These are phyloP conservation scores for Colletotrichum liriopes DNA, from an alignment of 2,329 filamentous ascomycete species.

Conservation along the genomic window DNA sequence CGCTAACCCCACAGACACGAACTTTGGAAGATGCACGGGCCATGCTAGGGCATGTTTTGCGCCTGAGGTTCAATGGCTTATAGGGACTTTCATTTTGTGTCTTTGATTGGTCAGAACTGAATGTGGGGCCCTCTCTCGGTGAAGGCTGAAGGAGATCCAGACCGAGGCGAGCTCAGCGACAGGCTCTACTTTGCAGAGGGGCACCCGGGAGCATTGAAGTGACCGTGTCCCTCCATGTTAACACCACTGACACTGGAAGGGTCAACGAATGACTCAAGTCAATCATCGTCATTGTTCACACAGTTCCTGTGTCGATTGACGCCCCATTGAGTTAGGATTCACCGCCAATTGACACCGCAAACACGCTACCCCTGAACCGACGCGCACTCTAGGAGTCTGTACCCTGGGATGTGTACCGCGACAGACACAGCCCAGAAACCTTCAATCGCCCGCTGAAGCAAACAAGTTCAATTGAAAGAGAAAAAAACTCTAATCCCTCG, in stretches of 20 bases:
- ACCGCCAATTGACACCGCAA: neutral
- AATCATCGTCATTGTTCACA: no score
- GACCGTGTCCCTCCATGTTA: neutral
- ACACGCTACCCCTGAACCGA: no score
- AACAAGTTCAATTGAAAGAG: neutral
- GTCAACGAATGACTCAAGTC: neutral
- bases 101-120: neutral
- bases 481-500: no score
- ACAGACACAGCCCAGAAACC: neutral
- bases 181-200: neutral
- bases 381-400: neutral
- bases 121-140: neutral
- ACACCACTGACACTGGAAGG: neutral
- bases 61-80: constrained; percentile 13
- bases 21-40: constrained; percentile 24
- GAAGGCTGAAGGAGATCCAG: neutral
- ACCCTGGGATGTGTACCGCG: neutral
- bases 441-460: neutral
- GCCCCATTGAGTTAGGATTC: neutral
- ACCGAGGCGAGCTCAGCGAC: constrained; percentile 1
- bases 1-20: constrained; percentile 37
- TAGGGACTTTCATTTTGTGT: neutral
- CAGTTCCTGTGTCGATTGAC: neutral
- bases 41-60: constrained; percentile 35
- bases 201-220: neutral